Evolutionary conservation across 2,329 filamentous ascomycete species (phyloP).

Genomic region (Epicoccum sorghinum): DNA sequence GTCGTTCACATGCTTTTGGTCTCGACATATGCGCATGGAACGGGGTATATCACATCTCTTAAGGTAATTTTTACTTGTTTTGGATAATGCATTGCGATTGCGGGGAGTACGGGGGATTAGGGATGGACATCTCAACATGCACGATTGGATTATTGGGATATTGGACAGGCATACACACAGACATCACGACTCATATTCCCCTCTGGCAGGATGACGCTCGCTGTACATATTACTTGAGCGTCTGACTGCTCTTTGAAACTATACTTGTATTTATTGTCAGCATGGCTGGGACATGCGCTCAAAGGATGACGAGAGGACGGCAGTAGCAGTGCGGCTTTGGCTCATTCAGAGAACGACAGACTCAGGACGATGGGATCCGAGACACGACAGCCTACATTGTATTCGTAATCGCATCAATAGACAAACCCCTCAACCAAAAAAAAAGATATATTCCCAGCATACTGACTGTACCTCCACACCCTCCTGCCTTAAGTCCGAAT

Average conservation of each 20-base stretch:
- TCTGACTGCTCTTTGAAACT: slow-evolving; percentile 23
- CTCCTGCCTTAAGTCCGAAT: neutral
- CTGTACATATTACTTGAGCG: slow-evolving; percentile 36
- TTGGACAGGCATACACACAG: slow-evolving; percentile 10
- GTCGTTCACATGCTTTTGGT: neutral
- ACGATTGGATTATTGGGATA: slow-evolving; percentile 1
- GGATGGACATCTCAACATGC: slow-evolving; percentile 13
- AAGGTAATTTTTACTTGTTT: slow-evolving; percentile 11
- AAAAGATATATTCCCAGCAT: neutral
- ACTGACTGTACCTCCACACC: neutral
- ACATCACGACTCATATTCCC: slow-evolving; percentile 18
- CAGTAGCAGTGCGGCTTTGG: slow-evolving; percentile 3
- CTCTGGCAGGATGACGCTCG: slow-evolving; percentile 39
- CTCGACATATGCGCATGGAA: neutral
- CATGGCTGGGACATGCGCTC: slow-evolving; percentile 30
- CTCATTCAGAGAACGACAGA: slow-evolving; percentile 23
- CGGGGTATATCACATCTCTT: neutral
- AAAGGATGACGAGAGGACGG: slow-evolving; percentile 9
- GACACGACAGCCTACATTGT: slow-evolving; percentile 2
- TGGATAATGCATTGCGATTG: slow-evolving; percentile 6
- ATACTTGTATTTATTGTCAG: slow-evolving; percentile 17
- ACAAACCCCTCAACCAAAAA: neutral
- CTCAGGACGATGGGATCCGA: neutral
- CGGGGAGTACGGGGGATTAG: neutral
- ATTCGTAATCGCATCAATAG: slow-evolving; percentile 9